Evolutionary conservation across 1,139 yeast genomes (phyloP).

Genomic region (Yamadazyma diospyri): DNA sequence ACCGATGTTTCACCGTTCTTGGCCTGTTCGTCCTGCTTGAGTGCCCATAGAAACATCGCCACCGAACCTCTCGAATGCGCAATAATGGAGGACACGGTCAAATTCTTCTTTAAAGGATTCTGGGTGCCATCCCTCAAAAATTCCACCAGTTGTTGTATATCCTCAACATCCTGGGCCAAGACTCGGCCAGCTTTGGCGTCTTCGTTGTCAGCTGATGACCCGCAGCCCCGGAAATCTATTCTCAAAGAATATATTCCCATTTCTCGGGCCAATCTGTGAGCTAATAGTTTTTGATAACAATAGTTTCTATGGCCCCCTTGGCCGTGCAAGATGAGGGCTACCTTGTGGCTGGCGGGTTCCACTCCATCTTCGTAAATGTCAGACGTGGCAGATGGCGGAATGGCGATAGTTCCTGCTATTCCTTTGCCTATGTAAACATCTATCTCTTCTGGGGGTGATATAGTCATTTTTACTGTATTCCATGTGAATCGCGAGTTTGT

Average conservation of each 20-base stretch:
- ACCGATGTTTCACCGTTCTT: conserved; percentile 25
- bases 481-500: conserved; percentile 1
- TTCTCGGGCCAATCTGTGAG: conserved; percentile 54
- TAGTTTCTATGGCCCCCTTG: conserved; percentile 82
- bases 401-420: conserved; percentile 35
- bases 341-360: conserved; percentile 39
- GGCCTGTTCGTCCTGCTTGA: conserved; percentile 33
- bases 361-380: conserved; percentile 23
- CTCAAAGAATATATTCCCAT: conserved; percentile 64
- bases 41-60: conserved; percentile 75
- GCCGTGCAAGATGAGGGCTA: conserved; percentile 60
- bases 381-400: conserved; percentile 32
- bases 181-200: conserved; percentile 49
- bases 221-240: conserved; percentile 86
- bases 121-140: conserved; percentile 35
- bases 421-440: conserved; percentile 37
- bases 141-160: conserved; percentile 53
- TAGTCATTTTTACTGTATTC: neutral
- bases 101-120: conserved; percentile 34
- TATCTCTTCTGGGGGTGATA: conserved; percentile 30
- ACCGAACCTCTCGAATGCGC: conserved; percentile 81
- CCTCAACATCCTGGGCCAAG: conserved; percentile 62
- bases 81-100: conserved; percentile 53
- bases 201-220: conserved; percentile 61
- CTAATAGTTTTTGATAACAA: conserved; percentile 65